Base-by-base conservation (phyloP, 495 filamentous ascomycete species). In the Thozetella sp. region DNA sequence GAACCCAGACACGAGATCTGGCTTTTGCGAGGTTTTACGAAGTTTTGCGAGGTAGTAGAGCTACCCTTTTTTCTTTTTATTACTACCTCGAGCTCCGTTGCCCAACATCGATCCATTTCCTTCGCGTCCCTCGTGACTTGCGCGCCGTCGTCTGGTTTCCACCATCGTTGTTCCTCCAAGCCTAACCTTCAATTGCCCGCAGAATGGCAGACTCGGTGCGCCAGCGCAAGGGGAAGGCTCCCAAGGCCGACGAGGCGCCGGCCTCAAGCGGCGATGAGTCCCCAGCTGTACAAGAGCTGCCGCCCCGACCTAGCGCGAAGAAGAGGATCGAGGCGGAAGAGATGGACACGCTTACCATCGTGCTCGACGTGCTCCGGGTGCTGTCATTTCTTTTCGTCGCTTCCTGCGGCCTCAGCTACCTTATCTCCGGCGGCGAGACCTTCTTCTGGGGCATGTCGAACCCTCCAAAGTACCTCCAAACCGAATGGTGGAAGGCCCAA, bases 301-400 rank as follows among this genome's bases (percentile, higher is more conserved):
- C 57, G 51, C 55, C 62, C 56, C 19, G 66, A n/a, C n/a, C n/a
- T n/a, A n/a, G n/a, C n/a, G 9, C 17, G 24, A 61, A 56, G 46
- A 58, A 40, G 30, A 62, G 69, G 30, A 63, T 76, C 50, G 69
- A 73, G n/a, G 65, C 76, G 23, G 69, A 74, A 48, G 77, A 82
- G 27, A 72, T 77, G 13, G 72, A 78, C 58, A 63, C 56, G 2
- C 67, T 71, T 48, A 70, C 68, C 64, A 73, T 74, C 56, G 68
- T 87, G 54, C 57, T 93, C 46, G 95, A 99, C 76, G 73, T 94
- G 53, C 67, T 95, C 54, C 88, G 94, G 57, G 78, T 95, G 4
- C 61, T 96, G 22, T 82, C 80, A 6, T 89, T 90, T 25, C 70
- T 95, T 19, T 62, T 91, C 51, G 67, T 95, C 51, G 83, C 91